Base-by-base conservation (phyloP, 2,329 filamentous ascomycete genomes). In the Cordyceps javanica region DNA sequence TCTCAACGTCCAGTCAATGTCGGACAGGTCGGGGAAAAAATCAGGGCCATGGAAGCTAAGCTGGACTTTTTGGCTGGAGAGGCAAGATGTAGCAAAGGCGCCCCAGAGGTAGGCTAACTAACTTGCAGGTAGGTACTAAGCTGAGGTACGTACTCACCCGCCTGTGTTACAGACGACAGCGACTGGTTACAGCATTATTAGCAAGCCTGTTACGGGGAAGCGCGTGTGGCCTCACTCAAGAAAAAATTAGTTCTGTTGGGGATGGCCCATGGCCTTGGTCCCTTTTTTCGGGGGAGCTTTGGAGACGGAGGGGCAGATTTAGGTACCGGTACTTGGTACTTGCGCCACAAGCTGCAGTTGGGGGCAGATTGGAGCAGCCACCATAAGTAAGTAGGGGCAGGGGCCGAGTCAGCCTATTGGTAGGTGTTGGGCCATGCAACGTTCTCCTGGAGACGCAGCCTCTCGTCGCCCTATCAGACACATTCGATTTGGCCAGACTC, bases 201-300 rank as follows among this genome's bases (percentile, higher is more conserved):
- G 21, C 54, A n/a, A 16, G 42, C 16, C n/a, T 25, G 25, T 30
- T 34, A 45, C 39, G 19, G 21, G 34, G 10, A 42, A 25, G 13
- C 34, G 38, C 42, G 52, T 38, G 52, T 46, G 41, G 41, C 39
- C 42, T 55, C 23, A 16, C 54, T 46, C 42, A 64, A 63, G 59
- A 65, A 63, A 60, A 63, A 66, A 73, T 72, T 70, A 70, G 71
- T 72, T 73, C 69, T 74, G 69, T 74, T 76, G 73, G 73, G 73
- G 73, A 73, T 69, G 62, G 62, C 42, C 59, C 49, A 73, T 68
- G 62, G 61, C 44, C 60, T 51, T 52, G 55, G 28, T 57, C 55
- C 55, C 38, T 57, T 57, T 57, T 53, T 48, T 53, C 23, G 30
- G 49, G 39, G 41, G 32, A 53, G 48, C 49, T 45, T 51, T 58